Percentiles rank a stretch among this genome's conserved stretches.
Conservation (phyloP, 1,139 yeast species). For the Debaryomycetaceae sp. region DNA sequence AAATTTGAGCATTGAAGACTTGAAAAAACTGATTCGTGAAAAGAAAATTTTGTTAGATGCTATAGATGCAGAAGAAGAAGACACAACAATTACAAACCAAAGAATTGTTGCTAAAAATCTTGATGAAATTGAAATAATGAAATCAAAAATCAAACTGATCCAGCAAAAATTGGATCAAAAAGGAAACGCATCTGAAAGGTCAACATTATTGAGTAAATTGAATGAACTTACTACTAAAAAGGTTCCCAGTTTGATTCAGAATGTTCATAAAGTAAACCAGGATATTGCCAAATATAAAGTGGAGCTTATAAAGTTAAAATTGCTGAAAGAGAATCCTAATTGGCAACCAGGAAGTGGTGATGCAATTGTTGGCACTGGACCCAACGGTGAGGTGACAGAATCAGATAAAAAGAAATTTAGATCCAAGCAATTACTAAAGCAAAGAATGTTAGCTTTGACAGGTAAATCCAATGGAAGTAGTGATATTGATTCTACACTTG, state of each 20-base stretch:
- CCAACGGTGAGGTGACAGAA: conserved; percentile 80
- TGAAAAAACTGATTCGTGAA: conserved; percentile 64
- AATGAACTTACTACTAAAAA: conserved; percentile 55
- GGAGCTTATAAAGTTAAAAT: conserved; percentile 53
- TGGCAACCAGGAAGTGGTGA: conserved; percentile 50
- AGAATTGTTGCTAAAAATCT: conserved; percentile 23
- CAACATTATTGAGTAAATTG: conserved; percentile 46
- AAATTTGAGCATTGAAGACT: conserved; percentile 43
- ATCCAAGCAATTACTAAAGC: conserved; percentile 71
- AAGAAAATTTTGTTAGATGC: conserved; percentile 70
- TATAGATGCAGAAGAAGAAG: conserved; percentile 66
- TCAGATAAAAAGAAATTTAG: conserved; percentile 75
- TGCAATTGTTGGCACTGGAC: conserved; percentile 74
- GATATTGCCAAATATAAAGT: conserved; percentile 68
- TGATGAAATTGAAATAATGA: conserved; percentile 61
- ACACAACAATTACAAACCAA: conserved; percentile 21
- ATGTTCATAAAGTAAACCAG: conserved; percentile 60
- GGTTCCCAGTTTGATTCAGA: conserved; percentile 65
- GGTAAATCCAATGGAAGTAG: conserved; percentile 57
- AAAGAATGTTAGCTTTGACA: conserved; percentile 89
- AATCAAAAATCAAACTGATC: conserved; percentile 53
- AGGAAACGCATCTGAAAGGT: conserved; percentile 38
- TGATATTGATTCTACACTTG: conserved; percentile 53
- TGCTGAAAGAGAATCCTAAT: conserved; percentile 61
- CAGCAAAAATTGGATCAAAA: conserved; percentile 46